Percentiles rank a stretch among this genome's conserved stretches.
Evolutionary conservation across 768 basidiomycete genomes (phyloP).

Genomic region (Aureoboletus auriporus): DNA sequence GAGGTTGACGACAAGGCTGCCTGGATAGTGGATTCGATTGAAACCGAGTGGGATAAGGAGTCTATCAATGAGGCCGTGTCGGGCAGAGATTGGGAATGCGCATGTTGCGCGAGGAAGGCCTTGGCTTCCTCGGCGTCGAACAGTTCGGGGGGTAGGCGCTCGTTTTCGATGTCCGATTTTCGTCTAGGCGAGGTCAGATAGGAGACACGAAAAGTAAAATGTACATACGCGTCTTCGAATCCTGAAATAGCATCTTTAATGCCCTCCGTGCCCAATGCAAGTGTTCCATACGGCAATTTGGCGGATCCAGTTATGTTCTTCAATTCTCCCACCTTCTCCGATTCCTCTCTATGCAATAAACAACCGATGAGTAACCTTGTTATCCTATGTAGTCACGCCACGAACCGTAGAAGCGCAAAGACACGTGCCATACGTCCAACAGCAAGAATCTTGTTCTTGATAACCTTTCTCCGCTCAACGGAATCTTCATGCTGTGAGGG

Average conservation of each 20-base stretch:
- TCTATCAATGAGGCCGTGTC: slow-evolving; percentile 46
- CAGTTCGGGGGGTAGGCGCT: slow-evolving; percentile 93
- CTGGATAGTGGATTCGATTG: slow-evolving; percentile 39
- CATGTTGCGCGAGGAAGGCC: slow-evolving; percentile 45
- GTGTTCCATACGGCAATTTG: slow-evolving; percentile 76
- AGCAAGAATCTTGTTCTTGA: slow-evolving; percentile 98
- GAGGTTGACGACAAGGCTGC: slow-evolving; percentile 19
- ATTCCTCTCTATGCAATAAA: slow-evolving; percentile 72
- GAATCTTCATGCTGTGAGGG: slow-evolving; percentile 41
- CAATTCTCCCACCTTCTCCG: slow-evolving; percentile 94
- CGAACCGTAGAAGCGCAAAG: slow-evolving; percentile 90
- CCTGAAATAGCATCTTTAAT: slow-evolving; percentile 92
- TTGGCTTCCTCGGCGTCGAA: slow-evolving; percentile 76
- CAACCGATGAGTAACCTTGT: not conserved
- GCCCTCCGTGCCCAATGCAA: slow-evolving; percentile 87
- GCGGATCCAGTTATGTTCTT: slow-evolving; percentile 81
- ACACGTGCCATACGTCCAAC: slow-evolving; percentile 96
- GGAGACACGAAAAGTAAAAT: not conserved
- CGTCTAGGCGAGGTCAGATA: slow-evolving; percentile 47
- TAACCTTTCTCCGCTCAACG: slow-evolving; percentile 78
- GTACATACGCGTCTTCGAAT: slow-evolving; percentile 92
- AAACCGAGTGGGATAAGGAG: slow-evolving; percentile 44
- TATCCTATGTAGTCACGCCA: slow-evolving; percentile 3
- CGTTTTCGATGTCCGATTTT: slow-evolving; percentile 98
- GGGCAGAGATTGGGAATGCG: slow-evolving; percentile 40